These are phyloP conservation scores for Penstemon davidsonii DNA, from an alignment of 257 asterid species.

Conservation along the genomic window DNA sequence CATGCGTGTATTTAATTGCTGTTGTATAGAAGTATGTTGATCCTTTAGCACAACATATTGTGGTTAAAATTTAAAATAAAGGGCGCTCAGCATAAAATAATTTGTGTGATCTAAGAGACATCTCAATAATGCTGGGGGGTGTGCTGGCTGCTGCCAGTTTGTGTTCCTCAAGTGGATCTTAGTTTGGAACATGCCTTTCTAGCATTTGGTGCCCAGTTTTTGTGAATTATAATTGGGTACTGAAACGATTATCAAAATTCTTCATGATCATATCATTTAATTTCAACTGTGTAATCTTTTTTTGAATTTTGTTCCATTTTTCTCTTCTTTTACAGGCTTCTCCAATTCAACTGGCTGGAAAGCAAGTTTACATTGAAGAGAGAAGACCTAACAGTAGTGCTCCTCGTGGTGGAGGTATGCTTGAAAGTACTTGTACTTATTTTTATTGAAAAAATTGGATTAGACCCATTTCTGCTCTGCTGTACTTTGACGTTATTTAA, in stretches of 20 bases:
- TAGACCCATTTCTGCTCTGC: no score
- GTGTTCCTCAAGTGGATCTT: background rate
- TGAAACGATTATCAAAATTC: background rate
- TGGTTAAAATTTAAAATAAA: background rate
- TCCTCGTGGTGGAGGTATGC: conserved; percentile 48
- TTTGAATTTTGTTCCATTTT: background rate
- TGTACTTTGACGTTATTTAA: background rate
- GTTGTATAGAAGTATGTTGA: background rate
- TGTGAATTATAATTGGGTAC: background rate
- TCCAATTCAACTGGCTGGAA: conserved; percentile 45
- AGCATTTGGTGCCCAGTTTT: background rate
- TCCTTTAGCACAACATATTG: background rate
- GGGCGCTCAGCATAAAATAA: background rate
- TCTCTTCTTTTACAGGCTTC: conserved; percentile 43
- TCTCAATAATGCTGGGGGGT: background rate
- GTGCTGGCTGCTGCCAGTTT: background rate
- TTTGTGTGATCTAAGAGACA: background rate
- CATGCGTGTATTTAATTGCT: background rate
- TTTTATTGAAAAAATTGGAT: background rate
- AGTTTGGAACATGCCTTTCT: background rate
- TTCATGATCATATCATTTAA: conserved; percentile 18
- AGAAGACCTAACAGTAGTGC: conserved; percentile 37
- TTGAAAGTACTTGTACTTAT: background rate
- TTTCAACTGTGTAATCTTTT: background rate
- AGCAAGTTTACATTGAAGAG: conserved; percentile 49